phyloP scores from a whole-genome alignment of 768 basidiomycete species.

The Amanita pseudoporphyria region DNA sequence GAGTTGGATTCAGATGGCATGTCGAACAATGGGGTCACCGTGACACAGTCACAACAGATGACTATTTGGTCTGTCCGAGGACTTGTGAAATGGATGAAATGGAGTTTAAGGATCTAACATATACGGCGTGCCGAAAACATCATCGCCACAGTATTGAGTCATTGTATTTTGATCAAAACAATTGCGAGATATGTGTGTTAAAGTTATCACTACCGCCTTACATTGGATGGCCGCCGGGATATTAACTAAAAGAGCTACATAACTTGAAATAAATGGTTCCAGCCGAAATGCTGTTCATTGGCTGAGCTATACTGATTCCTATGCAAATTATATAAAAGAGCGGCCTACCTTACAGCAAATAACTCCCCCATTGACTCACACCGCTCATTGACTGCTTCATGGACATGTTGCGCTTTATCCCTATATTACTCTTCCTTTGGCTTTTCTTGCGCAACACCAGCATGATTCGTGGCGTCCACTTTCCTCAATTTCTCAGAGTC shows the following conservation, averaged over 20 bases:
- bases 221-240: neutral
- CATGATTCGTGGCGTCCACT: slow-evolving; percentile 5
- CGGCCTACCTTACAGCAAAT: neutral
- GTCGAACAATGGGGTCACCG: neutral
- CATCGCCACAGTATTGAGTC: too few species aligned
- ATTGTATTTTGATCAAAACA: too few species aligned
- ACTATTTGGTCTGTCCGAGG: too few species aligned
- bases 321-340: neutral
- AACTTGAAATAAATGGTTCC: neutral
- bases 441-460: slow-evolving; percentile 6
- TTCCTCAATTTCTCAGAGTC: slow-evolving; percentile 11
- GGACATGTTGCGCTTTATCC: slow-evolving; percentile 2
- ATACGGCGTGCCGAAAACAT: too few species aligned
- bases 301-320: neutral
- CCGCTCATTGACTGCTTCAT: neutral
- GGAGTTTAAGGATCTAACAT: too few species aligned
- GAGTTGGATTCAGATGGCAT: slow-evolving; percentile 22
- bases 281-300: neutral
- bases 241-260: neutral
- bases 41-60: neutral
- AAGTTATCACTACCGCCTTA: too few species aligned
- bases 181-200: too few species aligned
- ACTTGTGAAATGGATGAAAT: too few species aligned
- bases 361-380: neutral
- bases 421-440: slow-evolving; percentile 6